Evolutionary conservation across 306 rosid species (phyloP).

Genomic region (Alnus glutinosa): DNA sequence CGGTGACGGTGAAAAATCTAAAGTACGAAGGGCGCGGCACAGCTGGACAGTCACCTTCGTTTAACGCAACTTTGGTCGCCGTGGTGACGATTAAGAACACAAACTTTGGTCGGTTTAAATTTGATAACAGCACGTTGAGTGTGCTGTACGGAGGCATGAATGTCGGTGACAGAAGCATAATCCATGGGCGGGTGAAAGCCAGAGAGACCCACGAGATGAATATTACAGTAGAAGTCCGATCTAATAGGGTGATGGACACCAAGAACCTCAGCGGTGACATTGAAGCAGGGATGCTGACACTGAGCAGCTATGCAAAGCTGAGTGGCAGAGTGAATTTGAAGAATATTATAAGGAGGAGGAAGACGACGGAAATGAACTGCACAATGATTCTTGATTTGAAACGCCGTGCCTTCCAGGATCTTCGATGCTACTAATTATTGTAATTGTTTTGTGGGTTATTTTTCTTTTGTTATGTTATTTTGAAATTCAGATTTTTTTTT

Average conservation of each 20-base stretch:
- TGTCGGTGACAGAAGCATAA: slow-evolving; percentile 32
- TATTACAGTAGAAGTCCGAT: slow-evolving; percentile 32
- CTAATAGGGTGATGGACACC: not conserved
- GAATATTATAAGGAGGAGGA: slow-evolving; percentile 39
- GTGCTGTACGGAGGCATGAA: slow-evolving; percentile 29
- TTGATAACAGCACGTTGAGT: slow-evolving; percentile 27
- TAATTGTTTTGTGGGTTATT: not conserved
- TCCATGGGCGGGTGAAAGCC: slow-evolving; percentile 19
- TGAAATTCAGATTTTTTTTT: not conserved
- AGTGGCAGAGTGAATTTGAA: slow-evolving; percentile 46
- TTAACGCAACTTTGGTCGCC: slow-evolving; percentile 42
- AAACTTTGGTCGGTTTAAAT: slow-evolving; percentile 53
- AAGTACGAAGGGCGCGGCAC: too few species aligned
- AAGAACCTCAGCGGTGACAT: slow-evolving; percentile 31
- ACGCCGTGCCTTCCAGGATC: slow-evolving; percentile 35
- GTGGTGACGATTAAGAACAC: slow-evolving; percentile 42
- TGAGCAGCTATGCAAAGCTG: slow-evolving; percentile 39
- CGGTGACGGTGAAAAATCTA: slow-evolving; percentile 30
- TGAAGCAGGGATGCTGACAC: slow-evolving; percentile 37
- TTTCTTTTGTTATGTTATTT: too few species aligned
- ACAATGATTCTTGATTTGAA: slow-evolving; percentile 43
- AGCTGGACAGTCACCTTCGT: slow-evolving; percentile 28
- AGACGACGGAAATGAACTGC: slow-evolving; percentile 45
- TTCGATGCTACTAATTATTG: slow-evolving; percentile 32
- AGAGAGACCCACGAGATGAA: slow-evolving; percentile 30